Base-by-base conservation (phyloP, 2,329 filamentous ascomycete species). In the Colletotrichum orbiculare region DNA sequence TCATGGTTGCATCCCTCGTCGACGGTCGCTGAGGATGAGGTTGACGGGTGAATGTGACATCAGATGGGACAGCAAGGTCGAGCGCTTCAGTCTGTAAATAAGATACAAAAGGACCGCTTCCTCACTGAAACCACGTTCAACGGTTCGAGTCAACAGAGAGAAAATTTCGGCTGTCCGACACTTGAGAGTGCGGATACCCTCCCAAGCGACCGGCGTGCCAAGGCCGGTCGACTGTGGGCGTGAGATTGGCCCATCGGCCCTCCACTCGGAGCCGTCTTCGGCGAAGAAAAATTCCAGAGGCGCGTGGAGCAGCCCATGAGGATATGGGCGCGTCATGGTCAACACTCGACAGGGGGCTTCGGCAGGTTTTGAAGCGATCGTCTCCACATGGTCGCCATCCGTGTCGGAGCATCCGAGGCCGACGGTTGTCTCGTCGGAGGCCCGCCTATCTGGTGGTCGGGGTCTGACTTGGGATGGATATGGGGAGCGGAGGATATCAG, bases 291-390 rank as follows among this genome's bases (percentile, higher is more conserved):
- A 9, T 12, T 46, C 2, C 4, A 37, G 41, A 17, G 38, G 25
- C 39, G 35, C 33, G 46, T 25, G 34, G n/a, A 34, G 15, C 38
- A 11, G 10, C 25, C 25, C 9, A 39, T 61, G 46, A 39, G 42
- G 42, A 56, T 8, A 47, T 10, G 10, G 35, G 39, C 62, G 41
- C 57, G 62, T 65, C 62, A 52, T 48, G 33, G 43, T n/a, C 15
- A 15, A 15, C 15, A 15, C 15, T 15, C 35, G 37, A 56, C 47
- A 49, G 48, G 46, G 58, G 46, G 41, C 4, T 25, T 53, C 58
- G 62, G 62, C 52, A 65, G 25, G 13, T 61, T 64, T 62, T 57
- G 52, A 57, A 56, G 62, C 58, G 58, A 56, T 53, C 10, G 41
- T 43, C 62, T 53, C 62, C 62, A 62, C 58, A 61, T 25, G 25